phyloP scores from a whole-genome alignment of 345 rosid species.

The Citrus reticulata region DNA sequence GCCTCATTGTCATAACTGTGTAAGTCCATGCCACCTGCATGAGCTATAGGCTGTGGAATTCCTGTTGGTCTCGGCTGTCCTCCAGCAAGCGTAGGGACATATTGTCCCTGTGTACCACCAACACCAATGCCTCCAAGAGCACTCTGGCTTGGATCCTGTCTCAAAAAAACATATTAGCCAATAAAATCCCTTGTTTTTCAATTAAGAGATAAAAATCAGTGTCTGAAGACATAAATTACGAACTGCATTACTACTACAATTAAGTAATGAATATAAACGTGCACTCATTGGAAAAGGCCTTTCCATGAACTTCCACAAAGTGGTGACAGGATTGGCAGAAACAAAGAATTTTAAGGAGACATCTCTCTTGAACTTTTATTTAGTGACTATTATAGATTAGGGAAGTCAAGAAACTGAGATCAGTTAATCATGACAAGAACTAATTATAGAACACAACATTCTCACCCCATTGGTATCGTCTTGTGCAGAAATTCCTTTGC shows the following conservation, averaged over 20 bases:
- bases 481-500: slow-evolving; percentile 57
- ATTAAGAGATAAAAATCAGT: neutral
- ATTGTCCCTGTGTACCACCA: slow-evolving; percentile 43
- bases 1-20: slow-evolving; percentile 76
- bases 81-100: slow-evolving; percentile 57
- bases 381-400: neutral
- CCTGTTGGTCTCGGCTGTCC: slow-evolving; percentile 84
- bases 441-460: neutral
- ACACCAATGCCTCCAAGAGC: slow-evolving; percentile 39
- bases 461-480: slow-evolving; percentile 65
- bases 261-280: neutral
- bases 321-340: neutral
- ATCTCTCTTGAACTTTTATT: neutral
- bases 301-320: neutral
- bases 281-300: neutral
- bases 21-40: slow-evolving; percentile 45
- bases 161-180: slow-evolving; percentile 3
- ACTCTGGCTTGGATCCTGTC: slow-evolving; percentile 28
- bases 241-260: neutral
- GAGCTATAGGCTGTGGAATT: slow-evolving; percentile 72
- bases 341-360: neutral
- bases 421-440: neutral
- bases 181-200: neutral
- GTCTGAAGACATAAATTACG: neutral
- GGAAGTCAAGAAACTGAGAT: neutral